Conservation (phyloP, 1,139 yeast genomes). For the Sugiyamaella novakii region DNA sequence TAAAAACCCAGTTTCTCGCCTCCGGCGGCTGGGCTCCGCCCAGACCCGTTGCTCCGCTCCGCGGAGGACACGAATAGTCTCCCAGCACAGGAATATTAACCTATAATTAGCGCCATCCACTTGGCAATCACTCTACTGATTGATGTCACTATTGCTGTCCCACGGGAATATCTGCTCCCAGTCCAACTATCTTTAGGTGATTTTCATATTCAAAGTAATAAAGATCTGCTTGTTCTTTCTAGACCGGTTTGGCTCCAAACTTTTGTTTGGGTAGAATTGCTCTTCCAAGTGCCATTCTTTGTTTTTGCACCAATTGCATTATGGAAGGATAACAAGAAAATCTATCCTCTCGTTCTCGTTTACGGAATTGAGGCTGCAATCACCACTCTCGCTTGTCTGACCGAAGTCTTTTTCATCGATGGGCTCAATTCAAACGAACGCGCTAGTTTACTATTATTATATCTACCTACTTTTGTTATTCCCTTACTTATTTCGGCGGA, state of each 20-base stretch:
- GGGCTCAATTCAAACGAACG: slow-evolving; percentile 44
- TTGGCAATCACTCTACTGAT: slow-evolving; percentile 73
- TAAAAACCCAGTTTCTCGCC: neutral
- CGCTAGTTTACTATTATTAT: slow-evolving; percentile 52
- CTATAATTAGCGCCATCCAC: slow-evolving; percentile 59
- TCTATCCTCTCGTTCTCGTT: slow-evolving; percentile 56
- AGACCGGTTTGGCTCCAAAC: slow-evolving; percentile 70
- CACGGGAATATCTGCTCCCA: slow-evolving; percentile 50
- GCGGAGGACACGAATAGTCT: no score
- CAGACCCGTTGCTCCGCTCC: no score
- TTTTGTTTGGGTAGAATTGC: slow-evolving; percentile 70
- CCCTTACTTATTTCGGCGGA: slow-evolving; percentile 63
- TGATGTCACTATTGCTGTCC: slow-evolving; percentile 73
- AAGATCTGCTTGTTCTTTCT: slow-evolving; percentile 64
- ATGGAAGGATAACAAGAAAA: slow-evolving; percentile 37
- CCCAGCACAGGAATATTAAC: no score
- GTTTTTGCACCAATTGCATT: slow-evolving; percentile 46
- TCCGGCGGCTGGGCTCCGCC: neutral
- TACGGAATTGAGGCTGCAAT: slow-evolving; percentile 78
- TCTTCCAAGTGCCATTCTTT: slow-evolving; percentile 79
- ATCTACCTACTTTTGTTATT: slow-evolving; percentile 67
- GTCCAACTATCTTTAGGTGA: slow-evolving; percentile 54
- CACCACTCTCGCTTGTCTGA: slow-evolving; percentile 66
- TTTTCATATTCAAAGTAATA: slow-evolving; percentile 63
- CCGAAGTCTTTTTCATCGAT: slow-evolving; percentile 38